Percentiles rank a stretch among this genome's conserved stretches.
phyloP scores from a whole-genome alignment of 139 green algal species.

The Limnomonas spitsbergensis region DNA sequence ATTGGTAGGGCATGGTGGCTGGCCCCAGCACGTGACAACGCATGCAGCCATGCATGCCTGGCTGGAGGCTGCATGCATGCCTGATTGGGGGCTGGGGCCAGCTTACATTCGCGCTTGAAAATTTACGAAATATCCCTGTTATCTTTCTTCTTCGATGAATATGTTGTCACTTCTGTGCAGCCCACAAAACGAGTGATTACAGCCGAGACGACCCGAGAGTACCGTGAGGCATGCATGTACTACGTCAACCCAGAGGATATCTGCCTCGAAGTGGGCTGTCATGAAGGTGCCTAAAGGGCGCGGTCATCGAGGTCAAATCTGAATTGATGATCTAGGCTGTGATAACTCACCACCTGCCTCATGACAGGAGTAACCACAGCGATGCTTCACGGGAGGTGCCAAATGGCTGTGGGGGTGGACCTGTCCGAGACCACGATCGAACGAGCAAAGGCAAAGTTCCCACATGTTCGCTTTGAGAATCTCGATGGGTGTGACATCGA shows the following conservation, averaged over 20 bases:
- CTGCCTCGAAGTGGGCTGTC: slow-evolving; percentile 45
- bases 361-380: slow-evolving; percentile 34
- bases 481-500: slow-evolving; percentile 22
- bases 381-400: slow-evolving; percentile 28
- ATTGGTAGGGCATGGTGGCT: slow-evolving; percentile 12
- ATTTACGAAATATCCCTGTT: neutral
- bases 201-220: slow-evolving; percentile 41
- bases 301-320: neutral
- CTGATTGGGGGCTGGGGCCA: too few species aligned
- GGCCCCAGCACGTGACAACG: neutral
- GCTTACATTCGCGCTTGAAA: too few species aligned
- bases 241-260: slow-evolving; percentile 30
- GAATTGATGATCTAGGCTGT: neutral
- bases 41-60: neutral
- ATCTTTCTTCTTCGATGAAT: neutral
- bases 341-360: neutral
- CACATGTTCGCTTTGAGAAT: neutral
- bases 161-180: neutral
- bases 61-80: neutral
- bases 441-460: neutral
- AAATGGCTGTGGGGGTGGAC: slow-evolving; percentile 26
- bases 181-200: slow-evolving; percentile 31
- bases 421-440: neutral
- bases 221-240: slow-evolving; percentile 24
- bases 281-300: slow-evolving; percentile 31